Base-by-base conservation (phyloP, 805 yeast genomes). In the Wickerhamiella nectarea region DNA sequence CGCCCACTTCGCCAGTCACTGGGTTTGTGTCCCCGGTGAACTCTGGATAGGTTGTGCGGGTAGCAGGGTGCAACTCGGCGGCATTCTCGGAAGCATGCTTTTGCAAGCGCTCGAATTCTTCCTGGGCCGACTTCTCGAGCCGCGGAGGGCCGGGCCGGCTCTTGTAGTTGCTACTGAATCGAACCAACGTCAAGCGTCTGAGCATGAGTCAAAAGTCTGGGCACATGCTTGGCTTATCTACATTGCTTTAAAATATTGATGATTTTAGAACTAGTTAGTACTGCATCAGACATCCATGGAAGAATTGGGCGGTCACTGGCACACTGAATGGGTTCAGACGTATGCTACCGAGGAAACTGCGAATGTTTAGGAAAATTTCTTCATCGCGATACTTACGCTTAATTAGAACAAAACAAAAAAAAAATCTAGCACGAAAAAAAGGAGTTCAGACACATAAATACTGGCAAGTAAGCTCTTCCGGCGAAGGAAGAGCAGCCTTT, bases 21-120 rank as follows among this genome's bases (percentile, higher is more conserved):
- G 98, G 98, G 58, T 91, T 91, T 14, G 71, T 76, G 49, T 86
- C 87, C 1, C 98, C 98, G 62, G 87, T 95, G 58, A 91, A 91
- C 56, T 91, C 98, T 2, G 95, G 94, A 44, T 86, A 78, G 3
- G 86, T 78, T 60, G 80, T 76, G 59, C 80, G 70, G 50, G 69
- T 75, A 45, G 75, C 82, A 1, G 87, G 80, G 45, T 60, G 76
- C 52, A 78, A 73, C 4, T 68, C 64, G 6, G 82, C 81, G 38
- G 80, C 71, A 52, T 78, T 82, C 22, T 63, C 63, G 29, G 67
- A 69, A 3, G 96, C 97, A 38, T 78, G 70, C 56, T 72, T 76
- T 55, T 86, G 94, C 34, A 89, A 72, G 34, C 72, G 70, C 58
- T 91, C 98, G 61, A 91, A 89, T 63, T 91, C 98, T 53, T 79